Base-by-base conservation (phyloP, 768 basidiomycete genomes). In the Cyclocybe aegerita region DNA sequence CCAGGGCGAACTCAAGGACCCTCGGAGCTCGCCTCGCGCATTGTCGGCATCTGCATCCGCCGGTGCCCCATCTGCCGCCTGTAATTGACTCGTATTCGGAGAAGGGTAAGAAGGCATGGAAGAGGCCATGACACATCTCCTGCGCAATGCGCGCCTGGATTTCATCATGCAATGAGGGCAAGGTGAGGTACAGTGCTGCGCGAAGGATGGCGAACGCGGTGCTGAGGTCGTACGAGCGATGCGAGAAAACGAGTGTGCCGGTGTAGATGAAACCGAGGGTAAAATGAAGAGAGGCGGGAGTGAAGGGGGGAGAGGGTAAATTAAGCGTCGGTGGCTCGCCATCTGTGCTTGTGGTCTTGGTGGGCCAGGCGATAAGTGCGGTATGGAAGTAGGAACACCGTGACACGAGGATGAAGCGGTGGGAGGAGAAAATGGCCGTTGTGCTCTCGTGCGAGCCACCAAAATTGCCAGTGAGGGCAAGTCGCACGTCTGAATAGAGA, bases 191-290 rank as follows among this genome's bases (percentile, higher is more conserved):
- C 8, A 77, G 72, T 1, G 95, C 85, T 0, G 91, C 83, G 35
- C 86, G 84, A 65, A 93, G 82, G 60, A 98, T 92, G 54, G 89
- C 82, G 65, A 98, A 93, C 0, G 90, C 89, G 11, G 94, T 98
- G 39, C 85, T 79, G 58, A 98, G 84, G 71, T 98, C 96, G 69
- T 93, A 97, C 1, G 90, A 85, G 10, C 96, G 78, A 60, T 98
- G 90, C 3, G 91, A 93, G 66, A 98, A 97, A 29, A 87, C 76
- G 39, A 98, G 86, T 4, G 93, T 96, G 38, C 96, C 97, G 4
- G 93, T 91, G 63, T 98, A 98, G 40, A 98, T 83, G 70, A 88
- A 98, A 3, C 93, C 93, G 41, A 98, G 80, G 35, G 92, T 92
- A 65, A 98, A 98, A 64, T 96, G 92, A 4, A 97, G 76, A 0